Conservation (phyloP, 2,329 filamentous ascomycete genomes). For the Albifimbria verrucaria region DNA sequence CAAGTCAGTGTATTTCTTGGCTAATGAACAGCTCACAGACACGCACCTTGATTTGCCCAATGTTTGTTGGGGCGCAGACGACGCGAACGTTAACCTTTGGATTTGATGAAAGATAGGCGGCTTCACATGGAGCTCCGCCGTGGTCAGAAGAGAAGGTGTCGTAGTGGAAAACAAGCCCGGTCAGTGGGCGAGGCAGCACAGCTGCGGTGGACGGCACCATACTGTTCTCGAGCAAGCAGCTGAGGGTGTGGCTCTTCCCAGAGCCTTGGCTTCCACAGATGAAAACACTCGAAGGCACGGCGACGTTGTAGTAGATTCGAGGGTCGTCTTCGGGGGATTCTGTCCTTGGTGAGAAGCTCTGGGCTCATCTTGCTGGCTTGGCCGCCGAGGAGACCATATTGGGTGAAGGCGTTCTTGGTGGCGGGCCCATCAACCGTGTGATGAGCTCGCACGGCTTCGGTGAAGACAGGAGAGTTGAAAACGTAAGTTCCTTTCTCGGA, state of each 20-base stretch:
- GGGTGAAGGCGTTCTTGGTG: constrained; percentile 2
- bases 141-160: constrained; percentile 50
- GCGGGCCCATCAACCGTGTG: neutral
- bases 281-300: constrained; percentile 55
- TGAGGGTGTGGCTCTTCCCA: constrained; percentile 61
- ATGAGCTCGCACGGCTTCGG: neutral
- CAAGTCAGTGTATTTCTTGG: too few relatives aligned
- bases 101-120: constrained; percentile 49
- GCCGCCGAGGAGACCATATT: constrained; percentile 8
- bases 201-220: constrained; percentile 44
- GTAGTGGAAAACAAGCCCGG: constrained; percentile 64
- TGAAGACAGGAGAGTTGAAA: neutral
- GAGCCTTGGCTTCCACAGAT: constrained; percentile 64
- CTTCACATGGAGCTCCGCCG: constrained; percentile 54
- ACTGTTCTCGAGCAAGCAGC: constrained; percentile 55
- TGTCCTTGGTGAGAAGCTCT: neutral
- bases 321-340: constrained; percentile 10
- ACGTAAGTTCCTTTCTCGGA: neutral
- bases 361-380: neutral
- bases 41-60: constrained; percentile 33
- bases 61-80: constrained; percentile 52
- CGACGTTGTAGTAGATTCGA: constrained; percentile 43
- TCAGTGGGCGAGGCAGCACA: constrained; percentile 47
- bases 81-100: constrained; percentile 45
- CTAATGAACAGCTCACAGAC: too few relatives aligned